phyloP scores from a whole-genome alignment of 1,139 yeast species.

The Scheffersomyces titani region DNA sequence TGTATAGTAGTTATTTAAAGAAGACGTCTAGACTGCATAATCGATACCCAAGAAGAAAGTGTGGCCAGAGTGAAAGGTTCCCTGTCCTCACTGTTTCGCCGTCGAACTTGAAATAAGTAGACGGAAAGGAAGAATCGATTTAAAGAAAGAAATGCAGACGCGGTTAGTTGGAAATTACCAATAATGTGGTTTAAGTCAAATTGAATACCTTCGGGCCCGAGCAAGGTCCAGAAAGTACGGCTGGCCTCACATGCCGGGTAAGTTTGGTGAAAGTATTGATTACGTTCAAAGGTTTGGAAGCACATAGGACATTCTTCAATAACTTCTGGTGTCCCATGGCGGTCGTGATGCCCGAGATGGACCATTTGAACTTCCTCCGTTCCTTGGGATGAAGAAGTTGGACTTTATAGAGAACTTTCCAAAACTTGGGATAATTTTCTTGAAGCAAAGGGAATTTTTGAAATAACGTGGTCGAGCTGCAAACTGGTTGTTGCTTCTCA shows the following conservation, averaged over 20 bases:
- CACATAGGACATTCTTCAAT: background rate
- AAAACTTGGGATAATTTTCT: background rate
- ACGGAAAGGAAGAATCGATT: too few relatives aligned
- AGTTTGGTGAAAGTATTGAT: background rate
- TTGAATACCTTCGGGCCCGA: background rate
- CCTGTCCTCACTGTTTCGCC: too few relatives aligned
- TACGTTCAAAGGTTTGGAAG: background rate
- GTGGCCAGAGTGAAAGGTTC: too few relatives aligned
- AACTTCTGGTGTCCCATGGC: background rate
- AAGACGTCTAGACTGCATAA: too few relatives aligned
- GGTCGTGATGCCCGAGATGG: background rate
- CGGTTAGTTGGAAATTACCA: too few relatives aligned
- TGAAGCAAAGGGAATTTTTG: too few relatives aligned
- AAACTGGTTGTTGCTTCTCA: too few relatives aligned
- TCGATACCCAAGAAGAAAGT: too few relatives aligned
- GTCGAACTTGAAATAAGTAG: too few relatives aligned
- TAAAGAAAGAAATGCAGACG: too few relatives aligned
- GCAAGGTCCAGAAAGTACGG: background rate
- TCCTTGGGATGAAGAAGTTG: background rate
- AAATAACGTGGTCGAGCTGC: too few relatives aligned
- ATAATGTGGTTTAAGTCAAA: background rate
- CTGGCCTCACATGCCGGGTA: background rate
- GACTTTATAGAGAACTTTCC: background rate
- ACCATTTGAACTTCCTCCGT: background rate
- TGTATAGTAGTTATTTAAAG: too few relatives aligned